These are phyloP conservation scores for Neltuma alba DNA, from an alignment of 306 rosid genomes.

Conservation along the genomic window DNA sequence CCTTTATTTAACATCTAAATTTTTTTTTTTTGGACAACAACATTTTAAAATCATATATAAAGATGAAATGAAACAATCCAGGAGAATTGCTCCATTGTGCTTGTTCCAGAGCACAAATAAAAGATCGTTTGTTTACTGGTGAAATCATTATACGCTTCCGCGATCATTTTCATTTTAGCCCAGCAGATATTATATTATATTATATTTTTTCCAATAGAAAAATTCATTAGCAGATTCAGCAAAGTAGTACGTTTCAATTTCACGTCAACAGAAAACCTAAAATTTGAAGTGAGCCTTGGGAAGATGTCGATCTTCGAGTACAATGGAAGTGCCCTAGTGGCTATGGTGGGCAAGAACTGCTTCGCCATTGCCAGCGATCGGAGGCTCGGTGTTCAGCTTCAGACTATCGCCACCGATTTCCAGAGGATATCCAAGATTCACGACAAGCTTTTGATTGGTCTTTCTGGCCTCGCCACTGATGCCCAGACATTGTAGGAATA, in stretches of 20 bases:
- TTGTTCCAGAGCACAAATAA: too few species aligned
- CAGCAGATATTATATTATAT: too few species aligned
- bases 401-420: conserved; percentile 93
- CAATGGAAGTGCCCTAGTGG: conserved; percentile 93
- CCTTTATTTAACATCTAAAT: too few species aligned
- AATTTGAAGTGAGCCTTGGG: neutral
- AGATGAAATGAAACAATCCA: too few species aligned
- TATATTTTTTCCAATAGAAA: too few species aligned
- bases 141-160: too few species aligned
- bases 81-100: too few species aligned
- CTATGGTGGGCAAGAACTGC: conserved; percentile 98
- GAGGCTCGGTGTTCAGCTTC: conserved; percentile 95
- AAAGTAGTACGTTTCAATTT: neutral
- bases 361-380: conserved; percentile 98
- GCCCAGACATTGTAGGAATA: conserved; percentile 78
- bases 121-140: too few species aligned
- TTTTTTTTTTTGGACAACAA: too few species aligned
- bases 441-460: conserved; percentile 82
- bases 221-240: neutral
- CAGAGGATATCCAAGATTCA: conserved; percentile 78
- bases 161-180: too few species aligned
- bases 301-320: conserved; percentile 90
- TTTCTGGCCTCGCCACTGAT: conserved; percentile 93
- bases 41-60: too few species aligned
- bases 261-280: neutral